Conservation (phyloP, 2,329 filamentous ascomycete genomes). For the Clonostachys chloroleuca region DNA sequence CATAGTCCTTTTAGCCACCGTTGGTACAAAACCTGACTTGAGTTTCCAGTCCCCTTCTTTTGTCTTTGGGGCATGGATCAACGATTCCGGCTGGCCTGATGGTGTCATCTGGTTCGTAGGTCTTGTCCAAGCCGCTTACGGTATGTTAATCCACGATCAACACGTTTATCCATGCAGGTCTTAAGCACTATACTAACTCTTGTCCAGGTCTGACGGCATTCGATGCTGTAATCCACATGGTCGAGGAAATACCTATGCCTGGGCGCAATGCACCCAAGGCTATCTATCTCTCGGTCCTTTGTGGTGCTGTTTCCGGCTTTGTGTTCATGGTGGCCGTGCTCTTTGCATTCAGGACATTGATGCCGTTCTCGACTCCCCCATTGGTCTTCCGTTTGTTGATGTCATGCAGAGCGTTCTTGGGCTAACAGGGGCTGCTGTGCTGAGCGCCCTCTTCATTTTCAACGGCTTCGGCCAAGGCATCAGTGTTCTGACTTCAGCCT, state of each 20-base stretch:
- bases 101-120: conserved; percentile 55
- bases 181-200: neutral
- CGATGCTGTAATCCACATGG: conserved; percentile 54
- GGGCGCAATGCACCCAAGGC: conserved; percentile 43
- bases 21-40: conserved; percentile 37
- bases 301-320: conserved; percentile 42
- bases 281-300: conserved; percentile 46
- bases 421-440: conserved; percentile 29
- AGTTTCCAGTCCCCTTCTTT: conserved; percentile 43
- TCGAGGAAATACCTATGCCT: conserved; percentile 50
- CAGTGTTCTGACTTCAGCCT: conserved; percentile 44
- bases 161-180: neutral
- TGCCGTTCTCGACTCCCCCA: conserved; percentile 26
- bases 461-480: conserved; percentile 50
- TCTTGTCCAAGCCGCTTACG: conserved; percentile 52
- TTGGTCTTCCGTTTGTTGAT: conserved; percentile 43
- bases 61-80: conserved; percentile 44
- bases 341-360: conserved; percentile 41
- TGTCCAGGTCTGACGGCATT: conserved; percentile 41
- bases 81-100: conserved; percentile 43
- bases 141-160: conserved; percentile 13
- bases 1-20: conserved; percentile 45
- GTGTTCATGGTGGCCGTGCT: conserved; percentile 48
- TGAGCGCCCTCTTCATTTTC: conserved; percentile 49
- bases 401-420: conserved; percentile 30